Conservation (phyloP, 2,329 filamentous ascomycete genomes). For the Alternaria sp. region DNA sequence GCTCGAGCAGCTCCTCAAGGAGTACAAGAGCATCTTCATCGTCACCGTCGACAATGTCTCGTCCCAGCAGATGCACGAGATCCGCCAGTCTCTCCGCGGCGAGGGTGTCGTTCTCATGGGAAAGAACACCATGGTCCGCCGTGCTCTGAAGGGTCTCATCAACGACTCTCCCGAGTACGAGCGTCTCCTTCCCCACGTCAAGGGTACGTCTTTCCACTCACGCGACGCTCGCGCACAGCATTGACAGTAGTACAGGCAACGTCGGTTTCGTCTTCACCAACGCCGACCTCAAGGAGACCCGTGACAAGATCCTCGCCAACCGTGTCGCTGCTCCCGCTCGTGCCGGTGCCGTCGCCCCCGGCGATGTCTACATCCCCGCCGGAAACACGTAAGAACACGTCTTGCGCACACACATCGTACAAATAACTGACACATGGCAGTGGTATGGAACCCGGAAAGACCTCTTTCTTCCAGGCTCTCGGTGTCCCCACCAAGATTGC, state of each 20-base stretch:
- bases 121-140: conserved; percentile 99
- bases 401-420: background rate
- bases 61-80: conserved; percentile 99
- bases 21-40: conserved; percentile 98
- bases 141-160: conserved; percentile 95
- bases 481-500: conserved; percentile 99
- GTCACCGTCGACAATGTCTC: conserved; percentile 94
- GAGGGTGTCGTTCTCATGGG: conserved; percentile 98
- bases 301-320: conserved; percentile 95
- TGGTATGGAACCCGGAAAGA: conserved; percentile 99
- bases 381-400: conserved; percentile 75
- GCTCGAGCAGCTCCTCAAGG: conserved; percentile 96
- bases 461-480: conserved; percentile 99
- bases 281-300: conserved; percentile 85
- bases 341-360: conserved; percentile 94
- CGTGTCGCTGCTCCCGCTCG: conserved; percentile 96
- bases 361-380: conserved; percentile 92
- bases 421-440: conserved; percentile 28
- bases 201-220: conserved; percentile 59
- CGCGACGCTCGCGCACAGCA: conserved; percentile 5
- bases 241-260: conserved; percentile 66
- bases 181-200: conserved; percentile 93
- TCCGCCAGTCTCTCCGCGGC: conserved; percentile 87
- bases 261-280: conserved; percentile 99
- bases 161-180: conserved; percentile 94